Evolutionary conservation across 768 basidiomycete genomes (phyloP), one percentile per base, ranked within the genome.

Genomic region (Leccinellum luteum): DNA sequence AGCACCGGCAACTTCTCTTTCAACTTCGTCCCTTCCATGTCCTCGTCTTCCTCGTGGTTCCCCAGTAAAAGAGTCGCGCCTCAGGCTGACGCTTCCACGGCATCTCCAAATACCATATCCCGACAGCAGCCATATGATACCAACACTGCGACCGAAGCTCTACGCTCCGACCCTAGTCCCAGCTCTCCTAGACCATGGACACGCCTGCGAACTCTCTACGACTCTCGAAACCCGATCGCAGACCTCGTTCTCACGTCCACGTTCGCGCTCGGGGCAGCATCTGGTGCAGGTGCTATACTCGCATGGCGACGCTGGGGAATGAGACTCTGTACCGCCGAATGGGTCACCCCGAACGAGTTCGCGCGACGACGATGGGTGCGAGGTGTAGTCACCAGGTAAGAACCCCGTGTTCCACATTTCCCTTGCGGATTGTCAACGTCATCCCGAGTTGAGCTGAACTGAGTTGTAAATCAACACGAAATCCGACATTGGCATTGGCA

Each of bases 321-420:
- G 51, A 76, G 94, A 15, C 79, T 93, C 31, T 74, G 69, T 35
- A 89, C 81, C 59, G 78, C 79, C 28, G 86, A 89, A 19, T 90
- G 85, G 80, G 75, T 95, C 32, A 87, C 87, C 0, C 85, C 87
- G 0, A 75, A 81, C 51, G 70, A 85, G 43, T 72, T 94, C 45
- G 70, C 72, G 27, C 76, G 79, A 59, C 81, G 77, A 51, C 78
- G 83, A 30, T 90, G 88, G 86, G 74, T 96, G 34, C 86, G 82
- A 58, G 95, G 94, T 3, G 74, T 85, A 5, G 94, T 94, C 28
- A 93, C 92, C 3, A 86, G 81, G 92, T 90, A 64, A 62, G 79
- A 50, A n/a, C 17, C n/a, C 30, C 27, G 5, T n/a, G 9, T 32
- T 41, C 15, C 5, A 31, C n/a, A n/a, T 10, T 49, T 23, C 10